phyloP scores from a whole-genome alignment of 192 early-diverging fungal genomes.

The Umbelopsis sp. region DNA sequence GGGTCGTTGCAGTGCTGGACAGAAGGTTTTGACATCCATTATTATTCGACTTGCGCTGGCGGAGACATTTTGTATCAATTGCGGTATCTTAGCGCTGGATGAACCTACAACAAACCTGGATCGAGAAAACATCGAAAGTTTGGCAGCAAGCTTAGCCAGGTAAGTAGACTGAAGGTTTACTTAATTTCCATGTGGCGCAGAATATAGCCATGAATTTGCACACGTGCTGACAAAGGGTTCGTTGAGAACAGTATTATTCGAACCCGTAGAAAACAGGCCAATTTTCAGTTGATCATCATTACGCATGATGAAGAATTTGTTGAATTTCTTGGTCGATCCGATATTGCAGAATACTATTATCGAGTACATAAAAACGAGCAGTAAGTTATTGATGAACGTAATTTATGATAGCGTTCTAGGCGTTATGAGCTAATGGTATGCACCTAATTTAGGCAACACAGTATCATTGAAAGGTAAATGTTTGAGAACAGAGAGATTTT shows the following conservation, averaged over 20 bases:
- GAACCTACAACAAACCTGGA: conserved; percentile 99
- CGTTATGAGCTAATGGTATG: background rate
- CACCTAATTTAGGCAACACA: background rate
- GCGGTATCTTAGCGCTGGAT: conserved; percentile 93
- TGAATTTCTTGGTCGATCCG: conserved; percentile 73
- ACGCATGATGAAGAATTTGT: conserved; percentile 98
- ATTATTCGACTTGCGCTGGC: conserved; percentile 96
- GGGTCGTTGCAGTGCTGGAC: conserved; percentile 94
- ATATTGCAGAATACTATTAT: conserved; percentile 87
- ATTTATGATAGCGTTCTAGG: too few relatives aligned
- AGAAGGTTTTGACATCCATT: conserved; percentile 94
- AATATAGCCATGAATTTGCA: background rate
- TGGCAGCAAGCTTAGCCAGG: conserved; percentile 79
- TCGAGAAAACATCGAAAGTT: conserved; percentile 79
- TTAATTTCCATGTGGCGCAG: too few relatives aligned
- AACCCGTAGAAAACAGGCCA: conserved; percentile 71
- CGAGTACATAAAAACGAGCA: conserved; percentile 81
- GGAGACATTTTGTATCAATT: conserved; percentile 91
- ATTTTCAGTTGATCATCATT: conserved; percentile 97
- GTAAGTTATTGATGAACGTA: conserved; percentile 44
- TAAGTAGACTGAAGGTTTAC: conserved; percentile 33
- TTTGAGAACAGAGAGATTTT: background rate
- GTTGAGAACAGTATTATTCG: conserved; percentile 70
- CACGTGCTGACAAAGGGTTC: background rate
- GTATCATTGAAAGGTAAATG: conserved; percentile 9